Percentiles rank a stretch among this genome's conserved stretches.
Evolutionary conservation across 192 early-diverging fungal genomes (phyloP).

Genomic region (Coemansia sp.): DNA sequence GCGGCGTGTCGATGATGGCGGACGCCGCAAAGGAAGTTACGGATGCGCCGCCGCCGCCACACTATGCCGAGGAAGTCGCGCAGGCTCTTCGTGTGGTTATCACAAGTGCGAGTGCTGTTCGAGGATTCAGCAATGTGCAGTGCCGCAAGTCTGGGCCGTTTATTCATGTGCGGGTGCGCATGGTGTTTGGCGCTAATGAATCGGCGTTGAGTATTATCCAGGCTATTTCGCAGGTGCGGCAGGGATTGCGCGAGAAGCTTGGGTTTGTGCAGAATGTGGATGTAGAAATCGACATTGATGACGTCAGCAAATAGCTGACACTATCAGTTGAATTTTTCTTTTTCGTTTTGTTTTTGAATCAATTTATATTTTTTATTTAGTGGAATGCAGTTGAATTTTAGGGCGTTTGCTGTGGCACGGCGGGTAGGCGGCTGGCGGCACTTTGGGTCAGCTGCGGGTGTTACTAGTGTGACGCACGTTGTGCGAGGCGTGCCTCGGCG

Average conservation of each 20-base stretch:
- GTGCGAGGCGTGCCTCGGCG: neutral
- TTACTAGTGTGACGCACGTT: neutral
- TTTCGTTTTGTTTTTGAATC: too few species aligned
- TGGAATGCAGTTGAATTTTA: neutral
- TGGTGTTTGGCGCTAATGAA: constrained; percentile 24
- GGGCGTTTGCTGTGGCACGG: neutral
- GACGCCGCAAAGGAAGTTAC: constrained; percentile 58
- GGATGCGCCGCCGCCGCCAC: constrained; percentile 47
- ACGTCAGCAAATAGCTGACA: neutral
- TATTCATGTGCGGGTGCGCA: constrained; percentile 26
- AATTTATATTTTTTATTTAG: neutral
- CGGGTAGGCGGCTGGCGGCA: neutral
- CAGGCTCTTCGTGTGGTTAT: constrained; percentile 18
- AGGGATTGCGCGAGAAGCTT: constrained; percentile 20
- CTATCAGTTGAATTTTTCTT: neutral
- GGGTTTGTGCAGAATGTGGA: constrained; percentile 41
- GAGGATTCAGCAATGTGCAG: constrained; percentile 18
- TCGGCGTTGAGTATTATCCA: constrained; percentile 21
- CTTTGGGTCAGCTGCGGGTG: neutral
- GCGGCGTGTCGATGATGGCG: constrained; percentile 56
- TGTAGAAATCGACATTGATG: constrained; percentile 14
- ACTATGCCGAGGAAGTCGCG: constrained; percentile 31
- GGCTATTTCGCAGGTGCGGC: constrained; percentile 14
- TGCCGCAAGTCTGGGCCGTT: constrained; percentile 51
- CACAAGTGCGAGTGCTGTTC: constrained; percentile 4